Conservation (phyloP, 2,329 filamentous ascomycete genomes). For the Aspergillus sp. region DNA sequence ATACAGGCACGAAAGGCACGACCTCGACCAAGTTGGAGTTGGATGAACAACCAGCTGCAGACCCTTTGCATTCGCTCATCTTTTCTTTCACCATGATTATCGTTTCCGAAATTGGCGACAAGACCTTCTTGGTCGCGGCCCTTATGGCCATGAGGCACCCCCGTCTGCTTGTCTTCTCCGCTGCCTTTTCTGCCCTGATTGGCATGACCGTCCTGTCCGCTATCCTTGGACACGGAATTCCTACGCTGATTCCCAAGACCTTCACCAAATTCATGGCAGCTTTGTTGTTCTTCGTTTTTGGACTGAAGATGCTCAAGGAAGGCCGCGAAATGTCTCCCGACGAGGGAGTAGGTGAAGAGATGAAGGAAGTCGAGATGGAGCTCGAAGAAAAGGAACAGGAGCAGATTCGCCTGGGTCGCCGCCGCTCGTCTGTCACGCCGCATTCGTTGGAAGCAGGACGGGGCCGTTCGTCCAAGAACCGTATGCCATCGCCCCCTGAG, state of each 20-base stretch:
- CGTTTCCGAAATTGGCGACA: conserved; percentile 94
- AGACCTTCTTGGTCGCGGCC: conserved; percentile 93
- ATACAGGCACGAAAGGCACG: conserved; percentile 23
- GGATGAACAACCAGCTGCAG: conserved; percentile 50
- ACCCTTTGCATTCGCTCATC: conserved; percentile 77
- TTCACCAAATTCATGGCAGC: conserved; percentile 84
- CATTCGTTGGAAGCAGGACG: conserved; percentile 77
- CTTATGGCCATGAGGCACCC: conserved; percentile 99
- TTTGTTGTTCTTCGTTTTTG: conserved; percentile 81
- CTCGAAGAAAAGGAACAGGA: conserved; percentile 85
- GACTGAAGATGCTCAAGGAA: conserved; percentile 74
- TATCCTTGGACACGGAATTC: conserved; percentile 84
- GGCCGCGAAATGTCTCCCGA: conserved; percentile 82
- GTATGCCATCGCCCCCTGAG: conserved; percentile 71
- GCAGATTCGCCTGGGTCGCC: conserved; percentile 58
- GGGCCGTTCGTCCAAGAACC: conserved; percentile 61
- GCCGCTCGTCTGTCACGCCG: conserved; percentile 63
- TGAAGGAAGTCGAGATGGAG: conserved; percentile 94
- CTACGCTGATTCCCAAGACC: conserved; percentile 80
- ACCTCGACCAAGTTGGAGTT: conserved; percentile 18
- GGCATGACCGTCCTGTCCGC: conserved; percentile 95
- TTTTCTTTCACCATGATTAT: conserved; percentile 96
- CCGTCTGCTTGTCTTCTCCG: conserved; percentile 84
- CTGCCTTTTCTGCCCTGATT: conserved; percentile 84
- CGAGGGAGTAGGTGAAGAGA: conserved; percentile 90